Conservation (phyloP, 164 flowering plant genomes). For the Nelumbo lutea region DNA sequence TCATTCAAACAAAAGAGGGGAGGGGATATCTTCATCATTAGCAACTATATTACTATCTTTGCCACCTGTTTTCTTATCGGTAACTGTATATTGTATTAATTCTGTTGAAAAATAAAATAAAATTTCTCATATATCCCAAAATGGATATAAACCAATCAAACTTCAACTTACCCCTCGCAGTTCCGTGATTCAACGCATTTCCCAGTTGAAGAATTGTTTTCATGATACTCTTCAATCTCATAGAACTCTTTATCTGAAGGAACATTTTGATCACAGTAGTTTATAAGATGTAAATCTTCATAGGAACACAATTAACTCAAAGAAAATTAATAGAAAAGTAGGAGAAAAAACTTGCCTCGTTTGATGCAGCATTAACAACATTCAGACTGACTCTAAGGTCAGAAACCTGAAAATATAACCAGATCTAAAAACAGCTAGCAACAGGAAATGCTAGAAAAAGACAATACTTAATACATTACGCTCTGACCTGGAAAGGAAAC, state of each 20-base stretch:
- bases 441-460: background rate
- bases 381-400: slow-evolving; percentile 73
- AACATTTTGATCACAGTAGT: background rate
- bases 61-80: too few species aligned
- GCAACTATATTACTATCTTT: too few species aligned
- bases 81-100: too few species aligned
- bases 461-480: slow-evolving; percentile 1
- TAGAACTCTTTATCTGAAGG: slow-evolving; percentile 69
- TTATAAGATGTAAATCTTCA: slow-evolving; percentile 9
- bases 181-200: slow-evolving; percentile 97
- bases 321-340: background rate
- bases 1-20: too few species aligned
- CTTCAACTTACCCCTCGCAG: slow-evolving; percentile 75
- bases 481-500: slow-evolving; percentile 66
- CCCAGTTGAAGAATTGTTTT: slow-evolving; percentile 89
- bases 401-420: slow-evolving; percentile 44
- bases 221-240: slow-evolving; percentile 79
- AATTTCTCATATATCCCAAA: background rate
- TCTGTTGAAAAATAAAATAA: too few species aligned
- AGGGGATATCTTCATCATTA: too few species aligned
- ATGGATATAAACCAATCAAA: background rate
- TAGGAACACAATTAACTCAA: background rate
- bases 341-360: slow-evolving; percentile 55
- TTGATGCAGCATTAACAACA: slow-evolving; percentile 64
- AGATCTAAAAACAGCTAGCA: background rate